Evolutionary conservation across 2,329 filamentous ascomycete species (phyloP).

Genomic region (Zasmidium angulare): DNA sequence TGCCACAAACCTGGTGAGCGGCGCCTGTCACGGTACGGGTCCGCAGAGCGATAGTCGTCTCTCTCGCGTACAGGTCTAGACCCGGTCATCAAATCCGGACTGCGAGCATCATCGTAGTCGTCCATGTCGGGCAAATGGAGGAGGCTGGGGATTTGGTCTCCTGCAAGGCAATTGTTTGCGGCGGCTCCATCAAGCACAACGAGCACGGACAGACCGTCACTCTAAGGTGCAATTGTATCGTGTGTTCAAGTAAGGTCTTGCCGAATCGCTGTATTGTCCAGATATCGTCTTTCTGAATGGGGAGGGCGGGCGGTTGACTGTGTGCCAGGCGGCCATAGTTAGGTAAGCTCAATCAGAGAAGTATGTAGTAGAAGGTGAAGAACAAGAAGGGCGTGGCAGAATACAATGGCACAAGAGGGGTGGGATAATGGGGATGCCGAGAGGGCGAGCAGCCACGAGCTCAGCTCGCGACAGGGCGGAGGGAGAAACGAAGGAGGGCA

Average conservation of each 20-base stretch:
- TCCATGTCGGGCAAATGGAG: conserved; percentile 18
- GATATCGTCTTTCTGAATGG: neutral
- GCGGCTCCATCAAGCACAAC: conserved; percentile 19
- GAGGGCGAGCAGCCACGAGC: neutral
- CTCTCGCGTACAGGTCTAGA: conserved; percentile 18
- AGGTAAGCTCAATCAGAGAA: conserved; percentile 23
- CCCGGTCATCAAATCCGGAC: conserved; percentile 7
- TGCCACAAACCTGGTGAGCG: conserved; percentile 29
- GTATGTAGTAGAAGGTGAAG: conserved; percentile 29
- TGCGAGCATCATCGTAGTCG: conserved; percentile 21
- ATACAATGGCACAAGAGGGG: conserved; percentile 16
- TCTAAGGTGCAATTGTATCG: neutral
- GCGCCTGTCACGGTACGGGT: conserved; percentile 31
- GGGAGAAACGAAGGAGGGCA: conserved; percentile 12
- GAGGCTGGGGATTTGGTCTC: neutral
- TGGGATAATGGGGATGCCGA: neutral
- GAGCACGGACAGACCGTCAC: conserved; percentile 1
- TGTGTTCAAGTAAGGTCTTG: neutral
- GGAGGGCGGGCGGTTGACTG: conserved; percentile 21
- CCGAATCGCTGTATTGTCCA: neutral
- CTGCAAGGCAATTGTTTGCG: conserved; percentile 5
- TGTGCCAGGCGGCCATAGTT: conserved; percentile 30
- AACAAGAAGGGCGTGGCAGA: conserved; percentile 17
- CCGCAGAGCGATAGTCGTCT: conserved; percentile 28
- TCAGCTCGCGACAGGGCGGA: neutral